Evolutionary conservation across 352 stramenopile species (phyloP).

Genomic region (Phytophthora citrophthora): DNA sequence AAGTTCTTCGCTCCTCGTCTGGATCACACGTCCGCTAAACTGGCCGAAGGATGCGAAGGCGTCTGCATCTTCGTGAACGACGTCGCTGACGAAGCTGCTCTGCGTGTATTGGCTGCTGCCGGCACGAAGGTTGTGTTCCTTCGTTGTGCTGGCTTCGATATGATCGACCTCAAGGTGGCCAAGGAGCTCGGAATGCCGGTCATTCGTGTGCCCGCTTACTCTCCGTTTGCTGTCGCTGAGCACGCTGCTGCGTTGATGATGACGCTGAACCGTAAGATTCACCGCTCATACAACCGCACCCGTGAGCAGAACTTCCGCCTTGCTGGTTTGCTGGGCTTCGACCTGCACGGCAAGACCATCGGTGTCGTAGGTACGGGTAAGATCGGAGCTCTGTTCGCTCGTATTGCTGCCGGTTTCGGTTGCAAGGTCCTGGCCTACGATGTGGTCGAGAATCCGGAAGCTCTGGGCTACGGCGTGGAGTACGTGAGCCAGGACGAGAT

Average conservation of each 20-base stretch:
- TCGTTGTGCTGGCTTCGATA: conserved; percentile 83
- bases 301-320: conserved; percentile 82
- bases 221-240: conserved; percentile 81
- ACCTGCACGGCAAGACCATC: conserved; percentile 78
- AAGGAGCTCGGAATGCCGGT: conserved; percentile 69
- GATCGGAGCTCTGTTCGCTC: conserved; percentile 53
- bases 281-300: conserved; percentile 78
- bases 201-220: conserved; percentile 77
- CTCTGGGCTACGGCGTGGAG: conserved; percentile 35
- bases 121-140: conserved; percentile 77
- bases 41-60: conserved; percentile 63
- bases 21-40: conserved; percentile 50
- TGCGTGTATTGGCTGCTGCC: conserved; percentile 53
- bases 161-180: conserved; percentile 68
- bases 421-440: conserved; percentile 77
- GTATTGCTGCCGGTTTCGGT: conserved; percentile 45
- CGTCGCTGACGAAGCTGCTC: conserved; percentile 58
- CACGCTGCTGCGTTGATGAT: conserved; percentile 80
- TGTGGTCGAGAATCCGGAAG: conserved; percentile 58
- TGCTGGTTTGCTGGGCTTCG: conserved; percentile 61
- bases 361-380: conserved; percentile 70
- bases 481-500: conserved; percentile 70
- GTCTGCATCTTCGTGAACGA: conserved; percentile 91
- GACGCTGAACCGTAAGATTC: conserved; percentile 84
- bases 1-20: conserved; percentile 65